phyloP scores from a whole-genome alignment of 768 basidiomycete species.

The Hericium coralloides region DNA sequence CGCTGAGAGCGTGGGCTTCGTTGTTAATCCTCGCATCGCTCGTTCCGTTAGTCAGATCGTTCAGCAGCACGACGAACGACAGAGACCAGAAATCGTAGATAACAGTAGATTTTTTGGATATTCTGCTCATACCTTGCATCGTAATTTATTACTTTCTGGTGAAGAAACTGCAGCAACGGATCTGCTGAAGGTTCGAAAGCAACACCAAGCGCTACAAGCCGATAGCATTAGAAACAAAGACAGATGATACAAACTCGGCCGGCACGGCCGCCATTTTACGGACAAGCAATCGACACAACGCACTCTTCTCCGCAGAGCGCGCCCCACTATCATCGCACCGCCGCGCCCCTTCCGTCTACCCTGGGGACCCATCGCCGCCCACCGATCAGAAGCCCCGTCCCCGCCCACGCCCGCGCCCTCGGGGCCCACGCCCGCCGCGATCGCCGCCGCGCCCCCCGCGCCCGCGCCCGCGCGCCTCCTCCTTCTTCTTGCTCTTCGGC shows the following conservation, averaged over 20 bases:
- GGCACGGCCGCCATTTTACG: background rate
- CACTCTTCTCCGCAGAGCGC: background rate
- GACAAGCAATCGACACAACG: slow-evolving; percentile 2
- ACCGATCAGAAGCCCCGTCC: slow-evolving; percentile 24
- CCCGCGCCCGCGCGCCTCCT: slow-evolving; percentile 57
- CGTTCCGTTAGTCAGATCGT: background rate
- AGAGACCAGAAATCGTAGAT: background rate
- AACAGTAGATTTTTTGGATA: too few species aligned
- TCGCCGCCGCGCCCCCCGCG: slow-evolving; percentile 41
- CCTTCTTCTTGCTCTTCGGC: slow-evolving; percentile 90
- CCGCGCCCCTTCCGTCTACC: background rate
- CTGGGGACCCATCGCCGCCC: background rate
- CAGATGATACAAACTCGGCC: background rate
- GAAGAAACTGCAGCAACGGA: too few species aligned
- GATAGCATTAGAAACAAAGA: background rate
- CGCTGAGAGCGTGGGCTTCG: background rate
- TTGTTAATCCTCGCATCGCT: background rate
- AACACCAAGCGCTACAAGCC: background rate
- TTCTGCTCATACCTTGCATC: too few species aligned
- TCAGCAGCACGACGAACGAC: background rate
- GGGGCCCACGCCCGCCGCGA: slow-evolving; percentile 40
- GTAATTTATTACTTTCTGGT: too few species aligned
- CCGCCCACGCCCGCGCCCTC: slow-evolving; percentile 45
- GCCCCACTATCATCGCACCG: background rate
- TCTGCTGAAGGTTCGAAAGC: background rate